phyloP scores from a whole-genome alignment of 2,329 filamentous ascomycete genomes.

The Aspergillus amoenus region DNA sequence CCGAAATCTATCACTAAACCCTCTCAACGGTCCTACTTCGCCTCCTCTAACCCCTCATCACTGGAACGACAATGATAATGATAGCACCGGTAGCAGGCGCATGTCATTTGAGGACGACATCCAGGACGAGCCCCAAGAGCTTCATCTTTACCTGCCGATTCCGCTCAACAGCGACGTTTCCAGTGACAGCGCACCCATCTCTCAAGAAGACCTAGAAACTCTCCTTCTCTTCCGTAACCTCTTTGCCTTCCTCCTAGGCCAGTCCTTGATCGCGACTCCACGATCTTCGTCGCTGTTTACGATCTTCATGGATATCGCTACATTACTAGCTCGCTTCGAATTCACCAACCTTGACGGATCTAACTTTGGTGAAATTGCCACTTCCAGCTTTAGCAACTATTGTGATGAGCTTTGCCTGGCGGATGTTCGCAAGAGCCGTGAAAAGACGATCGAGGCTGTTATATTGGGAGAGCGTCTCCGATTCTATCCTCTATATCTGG shows the following conservation, averaged over 20 bases:
- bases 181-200: slow-evolving; percentile 31
- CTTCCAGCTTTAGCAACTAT: slow-evolving; percentile 56
- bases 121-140: slow-evolving; percentile 41
- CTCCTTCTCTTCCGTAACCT: slow-evolving; percentile 62
- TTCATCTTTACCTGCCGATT: slow-evolving; percentile 61
- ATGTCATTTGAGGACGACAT: slow-evolving; percentile 48
- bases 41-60: slow-evolving; percentile 34
- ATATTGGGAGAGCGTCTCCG: slow-evolving; percentile 87
- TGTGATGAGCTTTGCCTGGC: slow-evolving; percentile 73
- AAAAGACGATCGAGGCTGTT: slow-evolving; percentile 86
- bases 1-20: slow-evolving; percentile 31
- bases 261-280: slow-evolving; percentile 60
- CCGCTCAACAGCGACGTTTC: slow-evolving; percentile 53
- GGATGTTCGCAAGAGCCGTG: slow-evolving; percentile 77
- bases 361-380: slow-evolving; percentile 62
- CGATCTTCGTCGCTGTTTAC: slow-evolving; percentile 56
- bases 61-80: slow-evolving; percentile 35
- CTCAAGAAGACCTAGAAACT: slow-evolving; percentile 54
- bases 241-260: slow-evolving; percentile 63
- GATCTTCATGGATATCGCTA: slow-evolving; percentile 62
- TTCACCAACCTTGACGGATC: slow-evolving; percentile 64
- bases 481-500: slow-evolving; percentile 78
- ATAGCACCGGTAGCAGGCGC: slow-evolving; percentile 49
- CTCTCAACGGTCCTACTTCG: slow-evolving; percentile 23
- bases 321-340: slow-evolving; percentile 56